phyloP scores from a whole-genome alignment of 495 filamentous ascomycete genomes.

The Podospora pseudopauciseta region DNA sequence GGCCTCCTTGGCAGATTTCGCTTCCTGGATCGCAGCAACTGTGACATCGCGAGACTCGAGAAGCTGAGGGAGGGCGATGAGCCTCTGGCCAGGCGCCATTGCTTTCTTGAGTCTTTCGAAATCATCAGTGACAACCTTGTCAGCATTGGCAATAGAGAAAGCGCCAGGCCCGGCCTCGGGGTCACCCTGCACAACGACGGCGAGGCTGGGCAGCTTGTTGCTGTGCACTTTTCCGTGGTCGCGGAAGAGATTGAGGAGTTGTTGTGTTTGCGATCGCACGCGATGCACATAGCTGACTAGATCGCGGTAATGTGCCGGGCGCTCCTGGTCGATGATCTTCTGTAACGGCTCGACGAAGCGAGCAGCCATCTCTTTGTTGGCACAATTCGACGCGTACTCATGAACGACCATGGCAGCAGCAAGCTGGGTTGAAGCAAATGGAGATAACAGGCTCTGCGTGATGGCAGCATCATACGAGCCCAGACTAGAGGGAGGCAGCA shows the following conservation, averaged over 20 bases:
- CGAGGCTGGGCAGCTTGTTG: constrained; percentile 69
- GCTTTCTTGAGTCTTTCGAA: constrained; percentile 82
- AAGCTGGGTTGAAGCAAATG: constrained; percentile 81
- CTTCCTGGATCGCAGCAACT: constrained; percentile 69
- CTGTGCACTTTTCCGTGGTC: constrained; percentile 75
- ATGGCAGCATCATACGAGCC: constrained; percentile 56
- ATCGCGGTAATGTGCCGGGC: constrained; percentile 80
- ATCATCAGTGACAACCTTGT: constrained; percentile 76
- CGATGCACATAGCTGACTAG: constrained; percentile 83
- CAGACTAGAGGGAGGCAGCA: constrained; percentile 49
- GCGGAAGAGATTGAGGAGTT: constrained; percentile 82
- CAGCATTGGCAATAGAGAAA: constrained; percentile 82
- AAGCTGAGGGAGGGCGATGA: constrained; percentile 72
- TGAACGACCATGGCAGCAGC: constrained; percentile 79
- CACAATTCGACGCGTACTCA: constrained; percentile 69
- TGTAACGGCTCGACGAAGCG: constrained; percentile 58
- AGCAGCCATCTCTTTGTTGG: constrained; percentile 35
- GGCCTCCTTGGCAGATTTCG: constrained; percentile 69
- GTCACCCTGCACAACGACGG: constrained; percentile 90
- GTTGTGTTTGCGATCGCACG: constrained; percentile 83
- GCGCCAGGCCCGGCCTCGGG: constrained; percentile 82
- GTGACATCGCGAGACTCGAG: constrained; percentile 68
- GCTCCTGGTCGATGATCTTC: constrained; percentile 71
- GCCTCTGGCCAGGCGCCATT: constrained; percentile 75
- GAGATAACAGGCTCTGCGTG: constrained; percentile 59